phyloP scores from a whole-genome alignment of 2,329 filamentous ascomycete species.

The Penicillium digitatum region DNA sequence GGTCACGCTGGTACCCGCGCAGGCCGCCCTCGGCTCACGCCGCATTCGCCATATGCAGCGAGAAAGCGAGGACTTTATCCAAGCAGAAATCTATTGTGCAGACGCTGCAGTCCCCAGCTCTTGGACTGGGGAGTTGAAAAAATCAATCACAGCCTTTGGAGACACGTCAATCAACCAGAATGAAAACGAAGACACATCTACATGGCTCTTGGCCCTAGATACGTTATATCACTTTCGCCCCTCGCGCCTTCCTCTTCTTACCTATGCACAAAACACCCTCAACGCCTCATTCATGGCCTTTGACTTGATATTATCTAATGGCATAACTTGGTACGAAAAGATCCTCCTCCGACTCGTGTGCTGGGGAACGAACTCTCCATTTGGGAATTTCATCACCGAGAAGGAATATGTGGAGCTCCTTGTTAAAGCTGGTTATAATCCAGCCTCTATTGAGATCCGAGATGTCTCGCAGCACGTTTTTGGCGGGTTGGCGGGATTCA shows the following conservation, averaged over 20 bases:
- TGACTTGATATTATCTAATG: constrained; percentile 47
- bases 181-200: constrained; percentile 19
- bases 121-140: constrained; percentile 38
- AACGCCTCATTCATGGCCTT: constrained; percentile 54
- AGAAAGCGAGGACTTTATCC: background rate
- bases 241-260: constrained; percentile 48
- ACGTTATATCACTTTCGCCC: constrained; percentile 57
- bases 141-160: constrained; percentile 6
- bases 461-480: constrained; percentile 56
- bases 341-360: constrained; percentile 45
- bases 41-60: constrained; percentile 9
- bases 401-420: constrained; percentile 47
- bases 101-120: constrained; percentile 49
- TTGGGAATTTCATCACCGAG: constrained; percentile 48
- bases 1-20: constrained; percentile 49
- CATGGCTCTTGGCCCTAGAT: constrained; percentile 55
- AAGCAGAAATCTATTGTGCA: constrained; percentile 43
- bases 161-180: background rate
- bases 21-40: constrained; percentile 39
- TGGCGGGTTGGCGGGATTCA: constrained; percentile 45
- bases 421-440: constrained; percentile 48
- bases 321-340: constrained; percentile 23
- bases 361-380: constrained; percentile 48
- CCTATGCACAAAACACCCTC: constrained; percentile 41
- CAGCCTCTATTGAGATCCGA: constrained; percentile 40